Evolutionary conservation across 192 early-diverging fungal genomes (phyloP).

Genomic region (Linnemannia zychae): DNA sequence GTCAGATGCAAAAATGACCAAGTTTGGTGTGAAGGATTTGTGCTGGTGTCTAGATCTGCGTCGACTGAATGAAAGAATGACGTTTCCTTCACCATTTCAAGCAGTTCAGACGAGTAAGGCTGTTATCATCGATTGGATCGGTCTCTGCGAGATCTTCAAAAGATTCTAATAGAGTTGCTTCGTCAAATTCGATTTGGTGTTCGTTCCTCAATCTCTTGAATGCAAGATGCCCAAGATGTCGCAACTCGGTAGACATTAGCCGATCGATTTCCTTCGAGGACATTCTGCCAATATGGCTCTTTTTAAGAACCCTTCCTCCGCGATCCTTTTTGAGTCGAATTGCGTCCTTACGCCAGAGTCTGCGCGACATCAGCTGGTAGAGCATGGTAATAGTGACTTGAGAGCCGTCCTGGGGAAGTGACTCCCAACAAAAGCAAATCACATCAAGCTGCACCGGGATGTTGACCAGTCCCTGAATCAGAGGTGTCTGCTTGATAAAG

Average conservation of each 20-base stretch:
- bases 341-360: conserved; percentile 20
- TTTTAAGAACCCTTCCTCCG: neutral
- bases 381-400: conserved; percentile 11
- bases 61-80: conserved; percentile 2
- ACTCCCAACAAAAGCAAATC: too few relatives aligned
- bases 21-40: neutral
- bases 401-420: too few relatives aligned
- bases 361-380: conserved; percentile 10
- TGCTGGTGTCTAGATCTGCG: conserved; percentile 9
- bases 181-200: conserved; percentile 23
- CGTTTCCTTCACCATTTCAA: too few relatives aligned
- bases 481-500: conserved; percentile 25
- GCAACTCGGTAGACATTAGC: conserved; percentile 16
- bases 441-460: too few relatives aligned
- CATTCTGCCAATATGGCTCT: neutral
- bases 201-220: conserved; percentile 20
- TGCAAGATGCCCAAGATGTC: too few relatives aligned
- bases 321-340: neutral
- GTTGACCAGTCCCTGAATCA: too few relatives aligned
- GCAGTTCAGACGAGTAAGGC: neutral
- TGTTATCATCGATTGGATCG: neutral
- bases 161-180: neutral
- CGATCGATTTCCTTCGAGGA: neutral
- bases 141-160: conserved; percentile 13
- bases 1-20: conserved; percentile 22